Conservation (phyloP, 345 rosid genomes). For the Erodium maritimum region DNA sequence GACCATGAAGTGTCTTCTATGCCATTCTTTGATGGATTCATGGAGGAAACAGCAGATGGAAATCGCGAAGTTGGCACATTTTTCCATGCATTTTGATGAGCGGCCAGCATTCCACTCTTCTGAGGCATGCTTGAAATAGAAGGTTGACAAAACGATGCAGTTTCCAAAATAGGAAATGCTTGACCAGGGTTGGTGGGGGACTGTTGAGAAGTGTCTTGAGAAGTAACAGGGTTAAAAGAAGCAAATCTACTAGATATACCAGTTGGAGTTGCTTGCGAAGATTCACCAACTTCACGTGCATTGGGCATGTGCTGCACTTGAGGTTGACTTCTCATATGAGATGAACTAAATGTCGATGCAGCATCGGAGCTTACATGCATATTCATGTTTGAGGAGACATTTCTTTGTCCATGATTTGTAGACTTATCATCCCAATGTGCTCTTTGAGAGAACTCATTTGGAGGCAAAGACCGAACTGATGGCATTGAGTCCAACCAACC, state of each 20-base stretch:
- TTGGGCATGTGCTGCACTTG: slow-evolving; percentile 28
- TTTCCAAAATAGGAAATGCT: slow-evolving; percentile 38
- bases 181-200: slow-evolving; percentile 17
- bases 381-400: slow-evolving; percentile 11
- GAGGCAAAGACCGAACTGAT: slow-evolving; percentile 28
- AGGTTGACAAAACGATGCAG: slow-evolving; percentile 28
- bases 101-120: slow-evolving; percentile 25
- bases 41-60: background rate
- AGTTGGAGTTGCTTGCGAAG: background rate
- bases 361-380: slow-evolving; percentile 19
- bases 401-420: slow-evolving; percentile 24
- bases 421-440: slow-evolving; percentile 21
- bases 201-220: background rate
- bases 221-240: background rate
- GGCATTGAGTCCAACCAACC: slow-evolving; percentile 33
- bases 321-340: slow-evolving; percentile 32
- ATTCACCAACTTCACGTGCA: slow-evolving; percentile 1
- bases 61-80: slow-evolving; percentile 15
- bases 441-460: slow-evolving; percentile 31
- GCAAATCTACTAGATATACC: background rate
- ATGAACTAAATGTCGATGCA: slow-evolving; percentile 28
- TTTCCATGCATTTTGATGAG: slow-evolving; percentile 25
- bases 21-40: background rate
- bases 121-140: slow-evolving; percentile 27
- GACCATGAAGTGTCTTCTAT: background rate